Evolutionary conservation across 139 green algal genomes (phyloP).

Genomic region (Ulvella scutata): DNA sequence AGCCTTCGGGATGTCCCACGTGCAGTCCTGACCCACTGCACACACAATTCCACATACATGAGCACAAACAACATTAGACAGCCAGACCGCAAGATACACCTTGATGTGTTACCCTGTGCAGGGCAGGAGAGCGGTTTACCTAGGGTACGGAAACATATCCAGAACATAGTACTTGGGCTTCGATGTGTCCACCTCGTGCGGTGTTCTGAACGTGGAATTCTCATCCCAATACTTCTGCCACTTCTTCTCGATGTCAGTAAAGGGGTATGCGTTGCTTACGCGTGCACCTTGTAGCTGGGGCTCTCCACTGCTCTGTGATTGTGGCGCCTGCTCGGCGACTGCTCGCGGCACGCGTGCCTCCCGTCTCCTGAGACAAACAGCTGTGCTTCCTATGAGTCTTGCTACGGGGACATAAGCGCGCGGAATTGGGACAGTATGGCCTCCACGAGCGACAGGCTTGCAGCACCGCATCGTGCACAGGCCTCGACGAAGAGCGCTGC

Average conservation of each 20-base stretch:
- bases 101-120: no score
- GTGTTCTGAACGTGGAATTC: slow-evolving; percentile 86
- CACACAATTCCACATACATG: no score
- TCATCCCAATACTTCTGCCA: slow-evolving; percentile 86
- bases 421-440: no score
- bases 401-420: no score
- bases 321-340: background rate
- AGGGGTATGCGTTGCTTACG: slow-evolving; percentile 57
- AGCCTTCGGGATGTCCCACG: slow-evolving; percentile 80
- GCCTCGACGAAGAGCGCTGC: no score
- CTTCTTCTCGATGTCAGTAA: slow-evolving; percentile 74
- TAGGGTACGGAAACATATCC: slow-evolving; percentile 99
- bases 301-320: background rate
- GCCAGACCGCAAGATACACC: no score
- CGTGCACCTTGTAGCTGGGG: background rate
- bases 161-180: slow-evolving; percentile 98
- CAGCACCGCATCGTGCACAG: no score
- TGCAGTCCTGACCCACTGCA: slow-evolving; percentile 64
- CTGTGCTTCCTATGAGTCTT: no score
- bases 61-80: no score
- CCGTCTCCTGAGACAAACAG: no score
- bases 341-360: no score
- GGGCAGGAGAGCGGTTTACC: slow-evolving; percentile 24
- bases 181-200: slow-evolving; percentile 70
- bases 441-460: no score